Evolutionary conservation across 805 yeast species (phyloP).

Genomic region (Pichia occidentalis): DNA sequence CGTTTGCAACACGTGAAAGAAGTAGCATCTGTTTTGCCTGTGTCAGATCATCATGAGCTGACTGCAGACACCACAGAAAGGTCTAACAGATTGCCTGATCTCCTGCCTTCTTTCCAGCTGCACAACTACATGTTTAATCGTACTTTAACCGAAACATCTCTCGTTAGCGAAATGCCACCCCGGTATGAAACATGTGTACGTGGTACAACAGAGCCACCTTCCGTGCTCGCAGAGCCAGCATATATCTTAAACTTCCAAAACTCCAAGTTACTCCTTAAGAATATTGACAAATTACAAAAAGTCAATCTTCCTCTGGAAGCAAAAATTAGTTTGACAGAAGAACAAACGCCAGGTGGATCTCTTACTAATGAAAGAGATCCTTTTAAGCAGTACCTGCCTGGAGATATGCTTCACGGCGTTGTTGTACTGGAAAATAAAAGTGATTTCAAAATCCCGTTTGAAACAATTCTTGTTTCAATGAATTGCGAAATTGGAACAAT

Average conservation of each 20-base stretch:
- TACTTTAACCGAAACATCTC: slow-evolving; percentile 1
- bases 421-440: slow-evolving; percentile 37
- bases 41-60: no score
- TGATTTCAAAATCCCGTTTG: slow-evolving; percentile 42
- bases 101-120: slow-evolving; percentile 3
- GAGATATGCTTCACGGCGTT: slow-evolving; percentile 57
- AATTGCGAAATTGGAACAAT: slow-evolving; percentile 39
- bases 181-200: slow-evolving; percentile 15
- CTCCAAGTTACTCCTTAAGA: no score
- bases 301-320: slow-evolving; percentile 23
- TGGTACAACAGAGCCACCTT: no score
- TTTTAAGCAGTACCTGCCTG: slow-evolving; percentile 52
- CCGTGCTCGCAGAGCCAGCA: no score
- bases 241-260: no score
- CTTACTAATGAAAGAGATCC: slow-evolving; percentile 24
- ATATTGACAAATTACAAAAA: no score
- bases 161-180: slow-evolving; percentile 15
- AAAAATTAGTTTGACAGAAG: slow-evolving; percentile 33
- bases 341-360: slow-evolving; percentile 28
- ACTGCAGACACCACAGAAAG: no score
- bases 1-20: no score
- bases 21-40: no score
- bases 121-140: slow-evolving; percentile 3
- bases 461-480: slow-evolving; percentile 51
- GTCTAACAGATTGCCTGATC: no score